A percentile compares a stretch with the other conserved stretches of the same genome.
phyloP scores from a whole-genome alignment of 495 filamentous ascomycete species.

The Aspergillus ellipticus region DNA sequence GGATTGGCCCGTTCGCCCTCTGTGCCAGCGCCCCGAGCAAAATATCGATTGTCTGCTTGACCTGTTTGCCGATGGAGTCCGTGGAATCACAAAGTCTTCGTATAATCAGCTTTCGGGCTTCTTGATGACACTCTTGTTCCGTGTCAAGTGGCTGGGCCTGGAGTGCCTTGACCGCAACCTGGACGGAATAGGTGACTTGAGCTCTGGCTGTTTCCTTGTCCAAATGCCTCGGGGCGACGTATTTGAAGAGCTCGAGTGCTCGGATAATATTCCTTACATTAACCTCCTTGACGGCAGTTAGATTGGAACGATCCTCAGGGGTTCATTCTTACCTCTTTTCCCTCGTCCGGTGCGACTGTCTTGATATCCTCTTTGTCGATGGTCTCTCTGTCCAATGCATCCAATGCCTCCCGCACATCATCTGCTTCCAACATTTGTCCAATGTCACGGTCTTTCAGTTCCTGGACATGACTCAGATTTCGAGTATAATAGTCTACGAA shows the following conservation, averaged over 20 bases:
- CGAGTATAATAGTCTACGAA: constrained; percentile 30
- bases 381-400: constrained; percentile 10
- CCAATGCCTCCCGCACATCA: background rate
- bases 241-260: constrained; percentile 1
- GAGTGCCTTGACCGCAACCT: background rate
- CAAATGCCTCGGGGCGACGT: background rate
- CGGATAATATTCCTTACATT: background rate
- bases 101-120: background rate
- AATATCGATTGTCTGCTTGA: background rate
- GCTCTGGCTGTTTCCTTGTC: background rate
- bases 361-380: background rate
- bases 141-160: background rate
- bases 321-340: background rate
- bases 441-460: background rate
- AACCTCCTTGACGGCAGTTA: background rate
- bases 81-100: background rate
- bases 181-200: background rate
- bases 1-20: background rate
- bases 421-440: background rate
- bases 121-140: background rate
- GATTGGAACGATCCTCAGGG: background rate
- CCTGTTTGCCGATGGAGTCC: background rate
- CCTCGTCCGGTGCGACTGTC: background rate
- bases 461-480: background rate
- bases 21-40: background rate